These are phyloP conservation scores for Artemisia annua DNA, from an alignment of 129 eudicot species.

Conservation along the genomic window DNA sequence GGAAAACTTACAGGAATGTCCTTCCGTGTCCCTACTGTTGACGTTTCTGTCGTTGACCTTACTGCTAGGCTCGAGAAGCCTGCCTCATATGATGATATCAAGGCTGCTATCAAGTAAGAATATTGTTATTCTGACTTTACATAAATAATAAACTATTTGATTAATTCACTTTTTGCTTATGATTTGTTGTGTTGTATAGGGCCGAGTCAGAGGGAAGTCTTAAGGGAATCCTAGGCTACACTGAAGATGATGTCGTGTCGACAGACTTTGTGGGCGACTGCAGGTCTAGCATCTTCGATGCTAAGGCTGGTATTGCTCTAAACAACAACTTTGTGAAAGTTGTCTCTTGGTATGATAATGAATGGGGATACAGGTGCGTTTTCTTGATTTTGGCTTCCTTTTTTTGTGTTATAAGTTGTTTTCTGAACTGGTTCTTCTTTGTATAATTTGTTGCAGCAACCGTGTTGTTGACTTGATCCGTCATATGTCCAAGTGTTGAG, in stretches of 20 bases:
- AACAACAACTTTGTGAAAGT: conserved; percentile 76
- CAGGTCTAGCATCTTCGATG: conserved; percentile 79
- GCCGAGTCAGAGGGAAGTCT: conserved; percentile 55
- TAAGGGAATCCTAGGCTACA: conserved; percentile 79
- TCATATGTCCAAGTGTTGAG: conserved; percentile 60
- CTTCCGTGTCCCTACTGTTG: neutral
- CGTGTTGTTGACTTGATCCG: conserved; percentile 82
- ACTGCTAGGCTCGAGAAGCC: conserved; percentile 34
- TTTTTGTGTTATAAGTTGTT: neutral
- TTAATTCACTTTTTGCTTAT: neutral
- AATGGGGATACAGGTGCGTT: conserved; percentile 87
- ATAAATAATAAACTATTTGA: neutral
- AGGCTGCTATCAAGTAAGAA: conserved; percentile 3
- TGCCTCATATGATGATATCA: neutral
- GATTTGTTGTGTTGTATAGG: conserved; percentile 34
- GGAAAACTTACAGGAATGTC: conserved; percentile 29
- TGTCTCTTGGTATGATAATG: conserved; percentile 91
- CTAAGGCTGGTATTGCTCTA: conserved; percentile 88
- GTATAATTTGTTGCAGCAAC: conserved; percentile 51
- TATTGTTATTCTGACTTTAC: neutral
- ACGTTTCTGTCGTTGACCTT: conserved; percentile 85
- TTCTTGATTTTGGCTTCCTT: neutral
- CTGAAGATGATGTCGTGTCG: conserved; percentile 74
- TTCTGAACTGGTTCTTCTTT: neutral
- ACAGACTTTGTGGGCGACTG: conserved; percentile 72